Evolutionary conservation across 176 grass and related monocot species (phyloP).

Genomic region (maize (Zea mays)): DNA sequence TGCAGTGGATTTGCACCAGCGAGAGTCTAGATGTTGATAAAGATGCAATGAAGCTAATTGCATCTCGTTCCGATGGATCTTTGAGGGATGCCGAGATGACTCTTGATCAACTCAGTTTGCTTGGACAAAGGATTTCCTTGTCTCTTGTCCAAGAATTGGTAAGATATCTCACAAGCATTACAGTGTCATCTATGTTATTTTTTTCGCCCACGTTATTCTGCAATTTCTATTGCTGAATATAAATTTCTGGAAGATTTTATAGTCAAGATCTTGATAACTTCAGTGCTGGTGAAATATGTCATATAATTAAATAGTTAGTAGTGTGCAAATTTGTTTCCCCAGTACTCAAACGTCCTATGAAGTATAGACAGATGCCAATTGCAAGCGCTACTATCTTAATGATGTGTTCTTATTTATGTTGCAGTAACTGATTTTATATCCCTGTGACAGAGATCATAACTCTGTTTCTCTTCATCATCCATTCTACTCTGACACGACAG

Average conservation of each 20-base stretch:
- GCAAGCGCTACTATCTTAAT: not conserved
- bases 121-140: slow-evolving; percentile 84
- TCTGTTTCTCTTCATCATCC: slow-evolving; percentile 14
- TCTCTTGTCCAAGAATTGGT: slow-evolving; percentile 97
- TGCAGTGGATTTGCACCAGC: slow-evolving; percentile 72
- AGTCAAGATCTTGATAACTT: slow-evolving; percentile 26
- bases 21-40: slow-evolving; percentile 87
- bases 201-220: not conserved
- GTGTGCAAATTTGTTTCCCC: slow-evolving; percentile 6
- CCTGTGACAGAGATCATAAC: not conserved
- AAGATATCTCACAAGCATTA: slow-evolving; percentile 49
- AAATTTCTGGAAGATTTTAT: slow-evolving; percentile 29
- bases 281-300: slow-evolving; percentile 7
- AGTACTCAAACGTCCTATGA: not conserved
- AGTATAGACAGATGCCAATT: not conserved
- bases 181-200: not conserved
- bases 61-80: slow-evolving; percentile 79
- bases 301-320: not conserved
- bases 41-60: slow-evolving; percentile 76
- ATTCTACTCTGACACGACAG: not conserved
- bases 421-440: not conserved
- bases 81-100: slow-evolving; percentile 96
- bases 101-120: slow-evolving; percentile 89
- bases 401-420: slow-evolving; percentile 18
- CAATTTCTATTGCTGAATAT: slow-evolving; percentile 8